Evolutionary conservation across 2,329 filamentous ascomycete species (phyloP).

Genomic region (Aspergillus pseudonomiae): DNA sequence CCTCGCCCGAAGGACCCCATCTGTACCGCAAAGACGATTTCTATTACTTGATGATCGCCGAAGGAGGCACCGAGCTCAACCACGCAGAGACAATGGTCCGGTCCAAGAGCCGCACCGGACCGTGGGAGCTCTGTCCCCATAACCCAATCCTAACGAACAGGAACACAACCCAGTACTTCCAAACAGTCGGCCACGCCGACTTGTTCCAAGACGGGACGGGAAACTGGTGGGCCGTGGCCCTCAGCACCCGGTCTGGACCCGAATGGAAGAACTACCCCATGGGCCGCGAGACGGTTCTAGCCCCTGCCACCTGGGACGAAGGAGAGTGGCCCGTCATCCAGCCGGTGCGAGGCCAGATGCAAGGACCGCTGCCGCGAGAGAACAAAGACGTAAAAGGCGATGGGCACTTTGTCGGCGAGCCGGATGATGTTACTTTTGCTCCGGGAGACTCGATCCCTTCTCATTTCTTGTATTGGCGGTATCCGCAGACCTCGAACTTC

Average conservation of each 20-base stretch:
- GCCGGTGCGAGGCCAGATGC: constrained; percentile 8
- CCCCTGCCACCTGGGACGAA: constrained; percentile 51
- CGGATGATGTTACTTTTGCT: constrained; percentile 1
- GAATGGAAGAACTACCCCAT: constrained; percentile 50
- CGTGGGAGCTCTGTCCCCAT: constrained; percentile 41
- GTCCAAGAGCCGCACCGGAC: constrained; percentile 34
- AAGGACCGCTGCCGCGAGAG: not conserved
- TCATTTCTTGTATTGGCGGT: constrained; percentile 8
- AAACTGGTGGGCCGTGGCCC: constrained; percentile 57
- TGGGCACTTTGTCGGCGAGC: not conserved
- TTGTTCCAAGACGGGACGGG: constrained; percentile 55
- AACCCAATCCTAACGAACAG: constrained; percentile 47
- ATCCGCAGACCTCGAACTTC: not conserved
- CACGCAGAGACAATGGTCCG: constrained; percentile 31
- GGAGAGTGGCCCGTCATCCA: constrained; percentile 49
- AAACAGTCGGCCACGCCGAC: constrained; percentile 60
- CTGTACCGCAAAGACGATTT: constrained; percentile 30
- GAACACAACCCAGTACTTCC: constrained; percentile 42
- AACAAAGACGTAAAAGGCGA: not conserved
- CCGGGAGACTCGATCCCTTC: not conserved
- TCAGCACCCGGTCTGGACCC: constrained; percentile 44
- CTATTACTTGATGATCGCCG: constrained; percentile 30
- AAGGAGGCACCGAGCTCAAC: constrained; percentile 23
- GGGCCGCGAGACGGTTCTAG: constrained; percentile 57
- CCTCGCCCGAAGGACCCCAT: constrained; percentile 33